A percentile compares a stretch with the other conserved stretches of the same genome.
Conservation (phyloP, 306 rosid species). For the Dryas octopetala region DNA sequence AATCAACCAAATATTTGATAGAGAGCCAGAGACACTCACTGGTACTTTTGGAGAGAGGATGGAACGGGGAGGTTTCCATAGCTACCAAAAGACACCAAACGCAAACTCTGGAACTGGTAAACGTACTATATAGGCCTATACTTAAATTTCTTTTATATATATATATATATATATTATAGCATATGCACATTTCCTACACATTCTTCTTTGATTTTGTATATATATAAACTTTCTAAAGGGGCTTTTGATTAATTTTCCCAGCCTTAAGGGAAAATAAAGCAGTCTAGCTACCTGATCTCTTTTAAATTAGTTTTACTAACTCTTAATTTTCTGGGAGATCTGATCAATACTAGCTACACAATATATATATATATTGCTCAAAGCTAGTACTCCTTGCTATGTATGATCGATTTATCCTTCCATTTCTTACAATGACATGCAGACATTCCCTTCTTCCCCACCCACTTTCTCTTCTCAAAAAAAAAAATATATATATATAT, state of each 20-base stretch:
- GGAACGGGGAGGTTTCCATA: constrained; percentile 70
- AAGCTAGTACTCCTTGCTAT: no score
- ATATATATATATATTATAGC: no score
- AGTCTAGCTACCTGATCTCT: no score
- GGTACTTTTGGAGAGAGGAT: constrained; percentile 9
- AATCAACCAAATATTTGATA: not conserved
- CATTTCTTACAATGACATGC: not conserved
- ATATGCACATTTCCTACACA: not conserved
- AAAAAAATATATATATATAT: no score
- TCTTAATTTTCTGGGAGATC: no score
- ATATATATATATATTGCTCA: no score
- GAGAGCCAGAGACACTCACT: not conserved
- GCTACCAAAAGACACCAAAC: constrained; percentile 64
- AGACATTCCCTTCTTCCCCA: not conserved
- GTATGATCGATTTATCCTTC: not conserved
- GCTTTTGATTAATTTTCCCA: not conserved
- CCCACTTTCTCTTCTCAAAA: no score
- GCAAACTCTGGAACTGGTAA: constrained; percentile 37
- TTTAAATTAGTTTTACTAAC: no score
- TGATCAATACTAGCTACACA: no score
- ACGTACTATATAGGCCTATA: not conserved
- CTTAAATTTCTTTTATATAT: not conserved
- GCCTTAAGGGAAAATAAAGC: no score
- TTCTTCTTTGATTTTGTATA: not conserved
- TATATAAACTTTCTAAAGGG: not conserved